Evolutionary conservation across 2,329 filamentous ascomycete species (phyloP).

Genomic region (Colletotrichum echinochloae): DNA sequence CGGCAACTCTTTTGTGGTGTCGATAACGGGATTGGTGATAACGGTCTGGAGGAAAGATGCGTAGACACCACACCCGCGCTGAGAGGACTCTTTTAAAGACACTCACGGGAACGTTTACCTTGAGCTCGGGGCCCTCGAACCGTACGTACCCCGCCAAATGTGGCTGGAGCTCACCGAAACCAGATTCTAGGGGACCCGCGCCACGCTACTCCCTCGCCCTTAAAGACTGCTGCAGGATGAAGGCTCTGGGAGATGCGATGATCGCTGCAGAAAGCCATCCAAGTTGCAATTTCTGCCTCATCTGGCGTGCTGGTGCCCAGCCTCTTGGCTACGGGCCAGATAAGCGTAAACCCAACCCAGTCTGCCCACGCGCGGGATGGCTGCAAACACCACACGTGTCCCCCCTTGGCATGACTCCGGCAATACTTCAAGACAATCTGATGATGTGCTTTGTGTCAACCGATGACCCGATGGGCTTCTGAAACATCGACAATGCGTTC

Average conservation of each 20-base stretch:
- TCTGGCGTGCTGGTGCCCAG: slow-evolving; percentile 40
- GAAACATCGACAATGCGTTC: not conserved
- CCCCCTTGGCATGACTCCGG: slow-evolving; percentile 14
- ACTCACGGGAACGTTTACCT: not conserved
- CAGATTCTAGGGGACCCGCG: slow-evolving; percentile 26
- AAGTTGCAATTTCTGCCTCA: slow-evolving; percentile 39
- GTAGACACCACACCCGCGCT: not conserved
- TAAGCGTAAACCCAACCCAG: slow-evolving; percentile 16
- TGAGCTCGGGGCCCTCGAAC: slow-evolving; percentile 1
- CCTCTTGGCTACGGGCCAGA: slow-evolving; percentile 35
- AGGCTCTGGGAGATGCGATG: not conserved
- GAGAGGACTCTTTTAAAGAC: not conserved
- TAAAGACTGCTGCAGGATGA: slow-evolving; percentile 10
- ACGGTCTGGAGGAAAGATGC: not conserved
- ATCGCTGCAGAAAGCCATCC: slow-evolving; percentile 19
- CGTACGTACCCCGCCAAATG: slow-evolving; percentile 37
- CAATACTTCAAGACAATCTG: not conserved
- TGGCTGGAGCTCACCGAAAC: slow-evolving; percentile 29
- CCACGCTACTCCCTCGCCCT: slow-evolving; percentile 18
- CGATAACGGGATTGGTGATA: slow-evolving; percentile 30
- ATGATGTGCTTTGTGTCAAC: not conserved
- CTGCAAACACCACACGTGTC: slow-evolving; percentile 12
- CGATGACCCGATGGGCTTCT: not conserved
- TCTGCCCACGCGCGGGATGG: slow-evolving; percentile 15
- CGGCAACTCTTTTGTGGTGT: slow-evolving; percentile 34